Evolutionary conservation across 768 basidiomycete species (phyloP), one percentile per base, ranked within the genome.

Genomic region (Lentinula sp.): DNA sequence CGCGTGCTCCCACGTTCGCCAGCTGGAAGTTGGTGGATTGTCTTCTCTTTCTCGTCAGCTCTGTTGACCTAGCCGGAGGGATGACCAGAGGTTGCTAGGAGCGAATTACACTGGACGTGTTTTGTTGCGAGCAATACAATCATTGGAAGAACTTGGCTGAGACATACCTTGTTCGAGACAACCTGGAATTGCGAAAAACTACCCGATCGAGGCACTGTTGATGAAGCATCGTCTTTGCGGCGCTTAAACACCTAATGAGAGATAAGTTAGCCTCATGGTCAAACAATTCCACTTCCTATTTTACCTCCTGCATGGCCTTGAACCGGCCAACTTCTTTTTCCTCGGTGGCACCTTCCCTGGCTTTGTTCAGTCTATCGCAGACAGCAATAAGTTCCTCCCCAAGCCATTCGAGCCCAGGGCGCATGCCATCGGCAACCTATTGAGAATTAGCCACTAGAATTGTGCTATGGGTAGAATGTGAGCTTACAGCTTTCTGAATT

Each of bases 371-470:
- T 39, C 84, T 78, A 62, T 92, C 87, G n/a, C 91, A 77, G 49
- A 98, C 92, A n/a, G 82, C 80, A 23, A 93, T 89, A 18, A 98
- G 83, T 75, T 95, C 93, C 15, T 88, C 89, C 67, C 98, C 94
- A 43, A 94, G 76, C 65, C 94, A 91, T 71, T 93, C 93, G 63
- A 98, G 75, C 0, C 86, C 93, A 15, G 91, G 91, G 50, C 77
- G 81, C 59, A 98, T 84, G 3, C 86, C 86, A 57, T 86, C 87
- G 70, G 82, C 76, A 67, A 89, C 79, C 65, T 85, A 70, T 16
- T 13, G 13, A 2, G 2, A 16, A 16, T 32, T 40, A 35, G 31
- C 40, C 5, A 21, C 39, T 31, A 4, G 48, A 31, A 23, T 5
- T 9, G 9, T 16, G 6, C 5, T 28, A 35, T 31, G 0, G 21